Base-by-base conservation (phyloP, 164 flowering plant genomes). In the Akebia trifoliata region DNA sequence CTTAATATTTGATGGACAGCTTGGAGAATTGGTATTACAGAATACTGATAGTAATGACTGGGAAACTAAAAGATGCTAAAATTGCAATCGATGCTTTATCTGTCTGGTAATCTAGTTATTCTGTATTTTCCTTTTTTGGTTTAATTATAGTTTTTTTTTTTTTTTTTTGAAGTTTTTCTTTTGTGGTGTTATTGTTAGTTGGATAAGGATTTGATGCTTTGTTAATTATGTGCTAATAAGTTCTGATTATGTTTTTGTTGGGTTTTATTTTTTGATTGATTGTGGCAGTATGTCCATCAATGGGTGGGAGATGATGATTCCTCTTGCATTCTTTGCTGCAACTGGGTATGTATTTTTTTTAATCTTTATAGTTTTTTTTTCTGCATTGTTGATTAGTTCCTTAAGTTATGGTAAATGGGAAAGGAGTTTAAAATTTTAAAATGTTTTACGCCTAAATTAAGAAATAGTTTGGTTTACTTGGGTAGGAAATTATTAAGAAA, bases 1-100 rank as follows among this genome's bases (percentile, higher is more conserved):
- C 2, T 10, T 24, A 28, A 12, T 24, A 21, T 34, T 44, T 38
- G 9, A 25, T 2, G 18, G 68, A 47, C 61, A 86, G 93, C 60
- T 69, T 86, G 80, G 93, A 86, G 81, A 81, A 76, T 52, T 73
- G 76, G 65, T 86, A 86, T 62, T 86, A 76, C 48, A 72, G 82
- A 51, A 67, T 83, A 22, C 56, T 86, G 67, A 57, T 83, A 0
- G 47, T 86, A 52, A 69, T 78, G 62, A 60, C 86, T 1, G 86
- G 85, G 32, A 57, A 55, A 29, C 40, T 82, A 58, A 15, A 51
- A n/a, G 72, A 72, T 51, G 68, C 74, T 15, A 60, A 70, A 49
- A 59, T 77, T 50, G 72, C 81, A 3, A 61, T 85, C 20, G 86
- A 72, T 75, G 92, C 89, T 0, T 61, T 85, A 12, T 79, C 89